phyloP scores from a whole-genome alignment of 2,329 filamentous ascomycete species.

The Fusarium sp. region DNA sequence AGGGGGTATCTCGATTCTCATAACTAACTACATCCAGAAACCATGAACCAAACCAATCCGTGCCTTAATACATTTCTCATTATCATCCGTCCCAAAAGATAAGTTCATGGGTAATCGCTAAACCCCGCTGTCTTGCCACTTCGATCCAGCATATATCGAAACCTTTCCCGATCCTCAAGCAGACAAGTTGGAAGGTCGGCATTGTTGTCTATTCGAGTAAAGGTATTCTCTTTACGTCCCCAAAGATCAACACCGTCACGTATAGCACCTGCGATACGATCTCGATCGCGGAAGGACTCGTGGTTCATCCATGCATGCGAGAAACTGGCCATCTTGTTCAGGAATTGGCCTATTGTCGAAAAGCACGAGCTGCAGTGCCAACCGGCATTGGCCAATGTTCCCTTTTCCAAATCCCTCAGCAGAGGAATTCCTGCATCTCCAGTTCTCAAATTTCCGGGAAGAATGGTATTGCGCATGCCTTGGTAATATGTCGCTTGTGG shows the following conservation, averaged over 20 bases:
- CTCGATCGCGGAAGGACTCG: conserved; percentile 56
- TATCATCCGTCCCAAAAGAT: not conserved
- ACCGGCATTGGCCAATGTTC: conserved; percentile 58
- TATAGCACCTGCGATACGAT: conserved; percentile 61
- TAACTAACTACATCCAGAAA: not conserved
- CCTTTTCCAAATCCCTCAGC: conserved; percentile 54
- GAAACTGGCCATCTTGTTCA: conserved; percentile 66
- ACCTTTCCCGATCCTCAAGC: conserved; percentile 50
- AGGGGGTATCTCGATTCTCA: conserved; percentile 2
- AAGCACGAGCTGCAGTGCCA: conserved; percentile 74
- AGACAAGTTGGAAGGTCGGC: conserved; percentile 63
- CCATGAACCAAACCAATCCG: not conserved
- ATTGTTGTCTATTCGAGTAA: conserved; percentile 60
- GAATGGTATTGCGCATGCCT: conserved; percentile 56
- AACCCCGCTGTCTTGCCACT: conserved; percentile 60
- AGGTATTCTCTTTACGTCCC: conserved; percentile 59
- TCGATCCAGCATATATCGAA: conserved; percentile 57
- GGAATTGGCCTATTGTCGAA: conserved; percentile 62
- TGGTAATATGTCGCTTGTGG: conserved; percentile 68
- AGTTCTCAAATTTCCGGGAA: conserved; percentile 63
- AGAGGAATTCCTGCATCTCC: conserved; percentile 54
- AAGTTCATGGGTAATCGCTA: conserved; percentile 52
- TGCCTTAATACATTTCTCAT: not conserved
- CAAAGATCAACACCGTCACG: conserved; percentile 64
- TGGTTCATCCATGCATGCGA: conserved; percentile 65